phyloP scores from a whole-genome alignment of 2,329 filamentous ascomycete species.

The Botrytis fragariae region DNA sequence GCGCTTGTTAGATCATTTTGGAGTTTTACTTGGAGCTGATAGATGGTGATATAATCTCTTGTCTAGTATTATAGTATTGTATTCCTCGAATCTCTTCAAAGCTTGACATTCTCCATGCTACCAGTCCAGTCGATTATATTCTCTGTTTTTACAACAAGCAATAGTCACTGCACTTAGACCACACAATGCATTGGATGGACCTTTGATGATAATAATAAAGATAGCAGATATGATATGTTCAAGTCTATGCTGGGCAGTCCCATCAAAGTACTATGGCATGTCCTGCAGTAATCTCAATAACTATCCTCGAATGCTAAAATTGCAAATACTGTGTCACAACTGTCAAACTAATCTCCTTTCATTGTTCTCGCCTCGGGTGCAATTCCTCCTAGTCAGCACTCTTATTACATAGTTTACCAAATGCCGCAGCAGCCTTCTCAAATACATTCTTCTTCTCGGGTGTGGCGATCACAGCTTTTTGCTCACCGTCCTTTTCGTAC shows the following conservation, averaged over 20 bases:
- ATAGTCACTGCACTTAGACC: background rate
- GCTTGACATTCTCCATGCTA: background rate
- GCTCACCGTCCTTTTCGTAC: constrained; percentile 10
- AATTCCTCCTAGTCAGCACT: background rate
- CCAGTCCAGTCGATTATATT: background rate
- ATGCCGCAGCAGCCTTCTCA: constrained; percentile 5
- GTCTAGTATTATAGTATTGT: background rate
- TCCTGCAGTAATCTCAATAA: background rate
- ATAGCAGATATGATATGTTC: constrained; percentile 9
- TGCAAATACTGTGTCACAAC: constrained; percentile 12
- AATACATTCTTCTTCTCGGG: constrained; percentile 4
- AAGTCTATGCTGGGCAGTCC: constrained; percentile 1
- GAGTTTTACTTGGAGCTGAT: background rate
- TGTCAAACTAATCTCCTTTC: background rate
- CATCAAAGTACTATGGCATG: constrained; percentile 3
- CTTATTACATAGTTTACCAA: constrained; percentile 2
- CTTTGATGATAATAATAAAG: background rate
- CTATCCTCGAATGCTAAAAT: constrained; percentile 6
- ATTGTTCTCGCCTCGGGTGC: background rate
- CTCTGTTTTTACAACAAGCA: background rate
- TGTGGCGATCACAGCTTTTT: background rate
- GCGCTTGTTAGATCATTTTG: background rate
- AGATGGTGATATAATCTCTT: background rate
- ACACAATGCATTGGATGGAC: background rate
- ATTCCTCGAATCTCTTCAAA: background rate